Evolutionary conservation across 2,329 filamentous ascomycete genomes (phyloP).

Genomic region (Pleoardoris graminearum): DNA sequence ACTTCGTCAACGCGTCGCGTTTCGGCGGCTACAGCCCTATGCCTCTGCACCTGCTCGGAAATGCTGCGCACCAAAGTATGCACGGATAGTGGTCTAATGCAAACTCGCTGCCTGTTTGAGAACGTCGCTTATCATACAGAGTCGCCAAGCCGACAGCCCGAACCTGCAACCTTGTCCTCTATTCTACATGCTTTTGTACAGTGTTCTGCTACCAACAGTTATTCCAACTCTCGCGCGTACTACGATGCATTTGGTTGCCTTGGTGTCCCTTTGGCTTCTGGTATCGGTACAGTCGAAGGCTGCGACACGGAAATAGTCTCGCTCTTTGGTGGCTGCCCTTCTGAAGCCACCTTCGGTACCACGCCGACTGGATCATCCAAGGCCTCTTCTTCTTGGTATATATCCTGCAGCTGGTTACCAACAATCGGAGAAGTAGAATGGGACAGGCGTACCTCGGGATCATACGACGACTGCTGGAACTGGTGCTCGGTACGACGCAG

Average conservation of each 20-base stretch:
- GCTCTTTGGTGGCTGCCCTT: not conserved
- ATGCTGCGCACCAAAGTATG: no score
- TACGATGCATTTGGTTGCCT: slow-evolving; percentile 20
- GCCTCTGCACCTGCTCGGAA: no score
- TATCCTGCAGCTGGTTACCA: slow-evolving; percentile 5
- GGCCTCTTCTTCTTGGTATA: slow-evolving; percentile 2
- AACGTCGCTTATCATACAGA: not conserved
- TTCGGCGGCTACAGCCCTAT: not conserved
- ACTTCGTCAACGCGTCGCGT: not conserved
- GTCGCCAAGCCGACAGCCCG: not conserved
- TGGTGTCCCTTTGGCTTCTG: slow-evolving; percentile 13
- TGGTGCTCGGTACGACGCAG: slow-evolving; percentile 28
- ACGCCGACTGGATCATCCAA: slow-evolving; percentile 9
- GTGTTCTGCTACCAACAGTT: not conserved
- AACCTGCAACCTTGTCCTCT: not conserved
- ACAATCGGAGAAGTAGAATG: not conserved
- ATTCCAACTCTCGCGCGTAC: not conserved
- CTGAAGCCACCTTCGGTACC: slow-evolving; percentile 6
- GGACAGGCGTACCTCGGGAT: slow-evolving; percentile 15
- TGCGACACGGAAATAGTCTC: slow-evolving; percentile 10
- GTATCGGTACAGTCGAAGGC: slow-evolving; percentile 10
- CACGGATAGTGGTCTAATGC: no score
- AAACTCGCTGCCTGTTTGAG: not conserved
- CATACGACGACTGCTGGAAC: slow-evolving; percentile 30
- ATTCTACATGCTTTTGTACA: not conserved